phyloP scores from a whole-genome alignment of 768 basidiomycete species.

The Russula sp. region DNA sequence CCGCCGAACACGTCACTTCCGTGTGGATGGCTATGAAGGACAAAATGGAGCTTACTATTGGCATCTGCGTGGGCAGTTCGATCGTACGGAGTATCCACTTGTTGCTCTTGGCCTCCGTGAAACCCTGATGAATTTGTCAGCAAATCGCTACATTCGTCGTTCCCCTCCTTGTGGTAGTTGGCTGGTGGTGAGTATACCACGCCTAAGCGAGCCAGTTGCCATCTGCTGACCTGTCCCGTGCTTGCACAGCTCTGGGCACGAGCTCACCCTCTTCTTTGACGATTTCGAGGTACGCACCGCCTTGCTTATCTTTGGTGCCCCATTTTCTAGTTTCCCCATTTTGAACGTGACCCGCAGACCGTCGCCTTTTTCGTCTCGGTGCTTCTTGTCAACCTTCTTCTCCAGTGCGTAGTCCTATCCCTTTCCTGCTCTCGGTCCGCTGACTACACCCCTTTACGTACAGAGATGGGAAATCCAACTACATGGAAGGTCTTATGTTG shows the following conservation, averaged over 20 bases:
- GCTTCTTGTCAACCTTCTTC: slow-evolving; percentile 76
- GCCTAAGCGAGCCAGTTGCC: slow-evolving; percentile 10
- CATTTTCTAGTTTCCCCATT: not conserved
- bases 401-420: slow-evolving; percentile 42
- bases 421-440: not conserved
- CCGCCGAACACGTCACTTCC: slow-evolving; percentile 79
- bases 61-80: slow-evolving; percentile 73
- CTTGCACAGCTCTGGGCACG: slow-evolving; percentile 47
- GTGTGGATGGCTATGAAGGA: slow-evolving; percentile 86
- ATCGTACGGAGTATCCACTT: slow-evolving; percentile 43
- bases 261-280: slow-evolving; percentile 75
- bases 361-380: slow-evolving; percentile 82
- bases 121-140: slow-evolving; percentile 29
- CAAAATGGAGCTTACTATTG: slow-evolving; percentile 69
- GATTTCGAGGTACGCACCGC: slow-evolving; percentile 62
- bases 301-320: not conserved
- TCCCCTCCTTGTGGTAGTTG: slow-evolving; percentile 80
- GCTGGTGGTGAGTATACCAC: slow-evolving; percentile 61
- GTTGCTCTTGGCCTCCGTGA: not conserved
- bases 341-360: slow-evolving; percentile 40
- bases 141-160: slow-evolving; percentile 86
- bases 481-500: slow-evolving; percentile 85
- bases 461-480: slow-evolving; percentile 81
- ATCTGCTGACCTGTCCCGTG: slow-evolving; percentile 11
- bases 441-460: not conserved